These are phyloP conservation scores for Penicillium riverlandense DNA, from an alignment of 495 filamentous ascomycete species.

Conservation along the genomic window DNA sequence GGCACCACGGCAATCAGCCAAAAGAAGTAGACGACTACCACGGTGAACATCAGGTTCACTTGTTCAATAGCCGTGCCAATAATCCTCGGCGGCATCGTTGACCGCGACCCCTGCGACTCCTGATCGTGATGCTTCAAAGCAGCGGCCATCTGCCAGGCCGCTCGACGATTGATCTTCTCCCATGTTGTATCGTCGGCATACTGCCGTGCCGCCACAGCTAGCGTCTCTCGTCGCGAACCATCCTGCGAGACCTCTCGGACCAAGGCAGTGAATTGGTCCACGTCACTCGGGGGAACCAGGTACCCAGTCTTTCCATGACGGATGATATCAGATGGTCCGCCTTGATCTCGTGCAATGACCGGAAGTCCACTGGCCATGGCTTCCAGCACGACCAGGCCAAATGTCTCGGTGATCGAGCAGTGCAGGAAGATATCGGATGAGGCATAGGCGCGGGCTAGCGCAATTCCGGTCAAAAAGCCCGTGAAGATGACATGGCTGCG, in stretches of 20 bases:
- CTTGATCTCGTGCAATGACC: constrained; percentile 56
- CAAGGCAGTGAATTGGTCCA: constrained; percentile 43
- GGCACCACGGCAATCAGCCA: constrained; percentile 31
- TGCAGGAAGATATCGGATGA: constrained; percentile 56
- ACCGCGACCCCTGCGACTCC: constrained; percentile 7
- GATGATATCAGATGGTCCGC: constrained; percentile 57
- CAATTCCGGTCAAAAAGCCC: constrained; percentile 47
- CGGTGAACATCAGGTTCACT: constrained; percentile 15
- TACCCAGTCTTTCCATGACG: constrained; percentile 48
- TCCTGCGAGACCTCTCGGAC: constrained; percentile 35
- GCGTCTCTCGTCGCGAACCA: constrained; percentile 18
- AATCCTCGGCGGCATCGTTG: constrained; percentile 3
- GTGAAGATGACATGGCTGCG: constrained; percentile 47
- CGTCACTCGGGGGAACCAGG: constrained; percentile 46
- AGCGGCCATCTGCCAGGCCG: constrained; percentile 49
- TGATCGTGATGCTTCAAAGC: constrained; percentile 32
- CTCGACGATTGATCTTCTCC: constrained; percentile 57
- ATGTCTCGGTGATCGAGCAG: constrained; percentile 60
- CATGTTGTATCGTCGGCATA: constrained; percentile 54
- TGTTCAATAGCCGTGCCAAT: constrained; percentile 15
- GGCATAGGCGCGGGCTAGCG: constrained; percentile 50
- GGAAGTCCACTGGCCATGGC: constrained; percentile 60
- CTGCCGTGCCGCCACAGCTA: constrained; percentile 33
- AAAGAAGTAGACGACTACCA: constrained; percentile 24
- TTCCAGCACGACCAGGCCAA: constrained; percentile 58